Conservation (phyloP, 805 yeast species). For the Cyberlindnera suaveolens region DNA sequence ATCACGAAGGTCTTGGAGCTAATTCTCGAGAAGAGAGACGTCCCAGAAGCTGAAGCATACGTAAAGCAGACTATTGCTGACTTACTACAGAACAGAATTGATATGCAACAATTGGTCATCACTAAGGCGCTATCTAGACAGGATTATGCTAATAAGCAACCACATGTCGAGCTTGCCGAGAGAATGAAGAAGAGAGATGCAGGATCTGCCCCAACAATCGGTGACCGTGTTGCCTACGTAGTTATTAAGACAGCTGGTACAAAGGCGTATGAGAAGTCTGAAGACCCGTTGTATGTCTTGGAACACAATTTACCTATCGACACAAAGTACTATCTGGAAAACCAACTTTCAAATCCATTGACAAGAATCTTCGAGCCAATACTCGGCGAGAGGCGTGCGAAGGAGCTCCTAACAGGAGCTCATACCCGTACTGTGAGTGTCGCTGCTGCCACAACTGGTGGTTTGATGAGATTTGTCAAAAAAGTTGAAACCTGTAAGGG, state of each 20-base stretch:
- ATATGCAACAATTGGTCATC: conserved; percentile 87
- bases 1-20: conserved; percentile 84
- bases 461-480: conserved; percentile 85
- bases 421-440: conserved; percentile 76
- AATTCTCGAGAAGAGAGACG: conserved; percentile 83
- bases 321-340: conserved; percentile 87
- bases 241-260: conserved; percentile 74
- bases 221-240: conserved; percentile 97
- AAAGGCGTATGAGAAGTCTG: conserved; percentile 91
- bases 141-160: conserved; percentile 94
- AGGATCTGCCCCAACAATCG: conserved; percentile 94
- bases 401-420: conserved; percentile 72
- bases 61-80: conserved; percentile 88
- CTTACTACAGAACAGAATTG: conserved; percentile 83
- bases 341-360: conserved; percentile 88
- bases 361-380: conserved; percentile 94
- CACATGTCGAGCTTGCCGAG: conserved; percentile 94
- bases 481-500: conserved; percentile 84
- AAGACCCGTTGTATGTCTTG: conserved; percentile 89
- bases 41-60: conserved; percentile 73
- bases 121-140: conserved; percentile 82
- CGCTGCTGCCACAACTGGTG: conserved; percentile 52
- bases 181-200: conserved; percentile 95
- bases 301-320: conserved; percentile 92
- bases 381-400: conserved; percentile 78